Conservation (phyloP, 73 alveolate genomes). For the Durusdinium trenchii region DNA sequence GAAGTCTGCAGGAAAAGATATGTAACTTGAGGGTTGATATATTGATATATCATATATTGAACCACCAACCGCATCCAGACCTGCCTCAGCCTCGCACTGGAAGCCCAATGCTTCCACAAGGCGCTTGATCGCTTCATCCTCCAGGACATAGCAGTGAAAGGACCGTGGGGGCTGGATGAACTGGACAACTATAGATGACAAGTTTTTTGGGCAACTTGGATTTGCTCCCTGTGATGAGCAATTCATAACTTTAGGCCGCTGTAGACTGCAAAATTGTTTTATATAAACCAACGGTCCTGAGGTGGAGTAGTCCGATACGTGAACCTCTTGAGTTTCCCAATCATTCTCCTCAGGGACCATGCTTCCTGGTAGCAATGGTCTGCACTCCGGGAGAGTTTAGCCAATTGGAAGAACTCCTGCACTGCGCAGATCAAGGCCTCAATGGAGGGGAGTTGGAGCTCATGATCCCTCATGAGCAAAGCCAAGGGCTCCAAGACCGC, state of each 20-base stretch:
- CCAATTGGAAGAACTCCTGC: background rate
- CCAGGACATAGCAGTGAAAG: background rate
- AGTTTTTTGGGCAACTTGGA: background rate
- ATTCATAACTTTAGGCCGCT: background rate
- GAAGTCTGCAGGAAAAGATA: background rate
- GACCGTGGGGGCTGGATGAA: background rate
- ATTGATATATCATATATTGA: too few relatives aligned
- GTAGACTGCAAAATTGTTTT: background rate
- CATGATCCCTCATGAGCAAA: background rate
- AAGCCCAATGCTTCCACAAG: constrained; percentile 4
- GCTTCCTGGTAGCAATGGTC: constrained; percentile 22
- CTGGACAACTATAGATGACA: background rate
- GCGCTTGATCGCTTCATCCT: background rate
- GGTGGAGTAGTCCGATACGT: background rate
- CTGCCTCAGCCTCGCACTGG: background rate
- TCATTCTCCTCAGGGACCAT: background rate
- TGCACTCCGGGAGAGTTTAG: background rate
- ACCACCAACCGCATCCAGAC: background rate
- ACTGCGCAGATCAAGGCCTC: background rate
- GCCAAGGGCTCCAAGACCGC: background rate
- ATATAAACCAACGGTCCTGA: background rate
- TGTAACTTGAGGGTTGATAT: background rate
- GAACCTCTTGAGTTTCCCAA: background rate
- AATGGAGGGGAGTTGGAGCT: background rate
- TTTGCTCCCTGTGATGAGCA: background rate